A percentile compares a stretch with the other conserved stretches of the same genome.
Evolutionary conservation across 108 stramenopile genomes (phyloP).

Genomic region (Cyclotella baltica): DNA sequence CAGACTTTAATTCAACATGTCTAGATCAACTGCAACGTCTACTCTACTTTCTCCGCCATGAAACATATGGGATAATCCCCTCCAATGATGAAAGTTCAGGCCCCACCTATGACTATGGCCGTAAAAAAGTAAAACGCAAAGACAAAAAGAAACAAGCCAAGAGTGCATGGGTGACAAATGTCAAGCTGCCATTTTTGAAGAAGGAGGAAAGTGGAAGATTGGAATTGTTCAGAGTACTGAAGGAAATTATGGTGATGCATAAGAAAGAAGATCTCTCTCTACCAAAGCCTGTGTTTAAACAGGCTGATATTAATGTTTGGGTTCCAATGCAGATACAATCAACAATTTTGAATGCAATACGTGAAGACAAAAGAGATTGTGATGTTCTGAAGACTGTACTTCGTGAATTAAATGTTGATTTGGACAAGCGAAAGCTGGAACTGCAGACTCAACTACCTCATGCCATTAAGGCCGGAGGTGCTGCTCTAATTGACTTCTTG

Average conservation of each 20-base stretch:
- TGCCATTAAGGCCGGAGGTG: conserved; percentile 16
- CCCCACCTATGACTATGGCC: not conserved
- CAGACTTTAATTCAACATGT: conserved; percentile 36
- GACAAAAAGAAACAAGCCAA: conserved; percentile 37
- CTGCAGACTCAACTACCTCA: not conserved
- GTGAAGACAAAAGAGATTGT: not conserved
- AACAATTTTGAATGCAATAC: conserved; percentile 38
- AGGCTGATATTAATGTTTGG: conserved; percentile 47
- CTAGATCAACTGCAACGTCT: conserved; percentile 65
- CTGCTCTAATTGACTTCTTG: conserved; percentile 30
- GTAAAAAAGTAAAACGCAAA: not conserved
- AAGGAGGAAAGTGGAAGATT: conserved; percentile 38
- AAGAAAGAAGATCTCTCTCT: conserved; percentile 64
- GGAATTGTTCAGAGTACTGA: conserved; percentile 45
- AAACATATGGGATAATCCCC: conserved; percentile 42
- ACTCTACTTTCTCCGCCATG: conserved; percentile 56
- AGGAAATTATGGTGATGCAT: conserved; percentile 65
- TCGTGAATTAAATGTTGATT: conserved; percentile 1
- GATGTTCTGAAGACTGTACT: not conserved
- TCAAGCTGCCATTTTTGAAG: conserved; percentile 56
- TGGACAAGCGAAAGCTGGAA: not conserved
- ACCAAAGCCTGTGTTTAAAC: conserved; percentile 61
- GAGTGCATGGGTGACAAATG: conserved; percentile 53
- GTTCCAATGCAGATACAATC: conserved; percentile 46
- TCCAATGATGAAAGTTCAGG: not conserved